A percentile compares a stretch with the other conserved stretches of the same genome.
Evolutionary conservation across 2,329 filamentous ascomycete genomes (phyloP).

Genomic region (Colletotrichum sansevieriae): DNA sequence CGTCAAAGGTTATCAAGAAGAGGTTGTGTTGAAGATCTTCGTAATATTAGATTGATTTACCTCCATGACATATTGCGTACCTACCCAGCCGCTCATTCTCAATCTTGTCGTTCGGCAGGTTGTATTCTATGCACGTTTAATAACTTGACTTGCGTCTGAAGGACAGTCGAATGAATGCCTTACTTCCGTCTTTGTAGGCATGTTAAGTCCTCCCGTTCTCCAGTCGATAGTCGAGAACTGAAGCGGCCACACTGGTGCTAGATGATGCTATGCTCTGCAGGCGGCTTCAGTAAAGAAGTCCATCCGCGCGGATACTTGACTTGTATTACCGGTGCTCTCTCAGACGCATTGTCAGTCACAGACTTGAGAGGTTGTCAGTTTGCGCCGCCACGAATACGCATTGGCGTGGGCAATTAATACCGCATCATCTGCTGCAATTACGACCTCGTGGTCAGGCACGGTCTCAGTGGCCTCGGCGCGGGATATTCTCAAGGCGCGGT

Average conservation of each 20-base stretch:
- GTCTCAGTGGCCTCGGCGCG: not conserved
- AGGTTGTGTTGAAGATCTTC: slow-evolving; percentile 54
- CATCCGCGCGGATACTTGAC: too few relatives aligned
- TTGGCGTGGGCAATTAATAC: not conserved
- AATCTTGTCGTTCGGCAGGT: slow-evolving; percentile 21
- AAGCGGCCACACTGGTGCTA: slow-evolving; percentile 1
- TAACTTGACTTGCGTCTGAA: not conserved
- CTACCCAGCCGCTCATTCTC: slow-evolving; percentile 30
- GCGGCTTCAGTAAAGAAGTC: too few relatives aligned
- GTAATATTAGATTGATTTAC: not conserved
- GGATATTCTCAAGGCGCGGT: not conserved
- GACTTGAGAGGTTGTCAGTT: not conserved
- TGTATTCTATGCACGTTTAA: not conserved
- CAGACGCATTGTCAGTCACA: not conserved
- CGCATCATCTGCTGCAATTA: slow-evolving; percentile 3
- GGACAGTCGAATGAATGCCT: not conserved
- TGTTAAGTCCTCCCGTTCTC: slow-evolving; percentile 25
- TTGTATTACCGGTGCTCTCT: slow-evolving; percentile 4
- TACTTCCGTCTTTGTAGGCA: slow-evolving; percentile 29
- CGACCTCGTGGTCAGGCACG: not conserved
- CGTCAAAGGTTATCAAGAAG: slow-evolving; percentile 49
- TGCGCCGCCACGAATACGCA: too few relatives aligned
- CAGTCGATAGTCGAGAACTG: slow-evolving; percentile 7
- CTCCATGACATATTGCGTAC: not conserved
- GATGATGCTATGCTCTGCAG: not conserved